Evolutionary conservation across 2,329 filamentous ascomycete species (phyloP).

Genomic region (Lomentospora prolificans): DNA sequence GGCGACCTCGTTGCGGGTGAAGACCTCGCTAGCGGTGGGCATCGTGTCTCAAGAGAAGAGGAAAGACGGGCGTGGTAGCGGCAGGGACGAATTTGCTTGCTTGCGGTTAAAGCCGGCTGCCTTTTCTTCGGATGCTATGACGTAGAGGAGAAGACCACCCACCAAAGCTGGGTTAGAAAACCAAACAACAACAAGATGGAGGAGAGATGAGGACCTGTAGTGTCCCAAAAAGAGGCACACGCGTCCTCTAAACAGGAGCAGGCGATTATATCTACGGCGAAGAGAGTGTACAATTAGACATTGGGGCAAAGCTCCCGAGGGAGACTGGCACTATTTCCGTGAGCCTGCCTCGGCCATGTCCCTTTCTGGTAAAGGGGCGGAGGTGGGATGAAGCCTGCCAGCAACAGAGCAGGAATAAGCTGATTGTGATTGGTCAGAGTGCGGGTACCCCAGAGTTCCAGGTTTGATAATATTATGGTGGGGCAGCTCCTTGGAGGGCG

Average conservation of each 20-base stretch:
- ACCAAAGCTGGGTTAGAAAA: no score
- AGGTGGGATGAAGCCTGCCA: neutral
- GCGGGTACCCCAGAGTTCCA: neutral
- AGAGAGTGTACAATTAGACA: neutral
- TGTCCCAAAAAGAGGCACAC: no score
- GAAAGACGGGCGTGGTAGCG: neutral
- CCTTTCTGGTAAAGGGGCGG: neutral
- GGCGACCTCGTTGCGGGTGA: constrained; percentile 57
- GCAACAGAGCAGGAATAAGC: neutral
- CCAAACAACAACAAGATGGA: no score
- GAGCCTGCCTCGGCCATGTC: neutral
- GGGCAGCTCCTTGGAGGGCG: neutral
- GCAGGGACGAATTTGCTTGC: neutral
- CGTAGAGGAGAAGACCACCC: no score
- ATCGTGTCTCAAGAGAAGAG: neutral
- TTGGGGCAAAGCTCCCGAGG: neutral
- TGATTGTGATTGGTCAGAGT: neutral
- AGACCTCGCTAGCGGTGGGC: constrained; percentile 32
- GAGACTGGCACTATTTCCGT: neutral
- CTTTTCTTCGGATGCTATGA: no score
- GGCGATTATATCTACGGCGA: no score
- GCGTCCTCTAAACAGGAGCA: no score
- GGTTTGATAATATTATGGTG: neutral
- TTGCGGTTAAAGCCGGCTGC: neutral
- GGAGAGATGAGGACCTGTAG: no score